Evolutionary conservation across 2,329 filamentous ascomycete genomes (phyloP), one percentile per base, ranked within the genome.

Genomic region (Verticillium longisporum): DNA sequence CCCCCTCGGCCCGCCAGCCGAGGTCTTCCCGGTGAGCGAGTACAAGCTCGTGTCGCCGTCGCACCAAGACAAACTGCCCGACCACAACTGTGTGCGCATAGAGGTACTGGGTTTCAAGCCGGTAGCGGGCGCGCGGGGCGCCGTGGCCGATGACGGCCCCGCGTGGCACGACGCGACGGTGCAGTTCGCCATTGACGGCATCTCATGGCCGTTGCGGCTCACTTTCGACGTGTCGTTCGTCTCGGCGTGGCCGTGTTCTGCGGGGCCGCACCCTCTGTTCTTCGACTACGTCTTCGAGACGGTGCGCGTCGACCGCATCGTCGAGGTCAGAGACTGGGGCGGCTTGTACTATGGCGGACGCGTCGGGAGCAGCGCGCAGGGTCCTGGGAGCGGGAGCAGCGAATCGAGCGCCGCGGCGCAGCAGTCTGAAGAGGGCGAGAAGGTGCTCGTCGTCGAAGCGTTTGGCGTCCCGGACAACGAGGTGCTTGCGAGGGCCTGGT

Each of bases 401-500:
- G 36, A 57, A 37, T 10, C 41, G 11, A 45, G 57, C 32, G 57
- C 26, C 38, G 50, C 53, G 53, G 36, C 34, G 53, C 53, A 13
- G 64, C 14, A 14, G 75, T 80, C 18, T 18, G 45, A 50, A n/a
- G 84, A 87, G 60, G 77, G 84, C 32, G 88, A 89, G 66, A 83
- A 83, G 66, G 88, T 92, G 3, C 77, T 92, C 9, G 86, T 88
- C 4, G 80, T 92, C 14, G 88, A 92, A 74, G 87, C 88, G 0
- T 87, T 90, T 70, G 89, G 89, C 1, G 88, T 89, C 26, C 78
- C 79, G 57, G 89, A 92, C 72, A 91, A 92, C 66, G 89, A 92
- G 72, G 89, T 91, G 4, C 81, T 92, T 67, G 89, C 87, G 1
- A 78, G 89, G 64, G 88, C 89, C 6, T 92, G 89, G 89, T 92